A percentile compares a stretch with the other conserved stretches of the same genome.
Conservation (phyloP, 352 stramenopile species). For the Globisporangium camurandrum region DNA sequence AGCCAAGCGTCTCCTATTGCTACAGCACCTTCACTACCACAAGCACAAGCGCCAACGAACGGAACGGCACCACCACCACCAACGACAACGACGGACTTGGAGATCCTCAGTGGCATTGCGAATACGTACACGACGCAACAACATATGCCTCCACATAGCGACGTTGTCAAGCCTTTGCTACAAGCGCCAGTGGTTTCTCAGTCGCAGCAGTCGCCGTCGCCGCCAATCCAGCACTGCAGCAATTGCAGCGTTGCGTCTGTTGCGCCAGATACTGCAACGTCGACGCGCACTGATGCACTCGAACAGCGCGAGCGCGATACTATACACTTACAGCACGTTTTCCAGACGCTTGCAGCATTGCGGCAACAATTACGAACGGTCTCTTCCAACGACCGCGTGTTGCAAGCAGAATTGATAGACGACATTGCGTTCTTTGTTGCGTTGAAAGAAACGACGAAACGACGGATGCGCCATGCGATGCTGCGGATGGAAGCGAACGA, state of each 20-base stretch:
- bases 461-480: constrained; percentile 56
- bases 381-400: too few relatives aligned
- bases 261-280: constrained; percentile 57
- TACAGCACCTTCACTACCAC: too few relatives aligned
- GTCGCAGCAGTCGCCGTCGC: not conserved
- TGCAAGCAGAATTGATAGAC: constrained; percentile 52
- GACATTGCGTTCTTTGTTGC: constrained; percentile 67
- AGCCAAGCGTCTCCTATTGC: constrained; percentile 20
- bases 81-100: constrained; percentile 38
- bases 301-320: constrained; percentile 66
- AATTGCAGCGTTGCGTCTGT: constrained; percentile 58
- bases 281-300: constrained; percentile 32
- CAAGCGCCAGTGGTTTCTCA: too few relatives aligned
- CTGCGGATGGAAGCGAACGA: constrained; percentile 10
- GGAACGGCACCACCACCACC: not conserved
- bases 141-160: too few relatives aligned
- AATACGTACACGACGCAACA: constrained; percentile 77
- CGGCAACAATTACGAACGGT: constrained; percentile 25
- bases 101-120: constrained; percentile 80
- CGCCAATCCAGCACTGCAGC: constrained; percentile 31
- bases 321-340: constrained; percentile 49
- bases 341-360: constrained; percentile 38
- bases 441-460: constrained; percentile 64
- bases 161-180: too few relatives aligned
- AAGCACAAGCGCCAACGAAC: too few relatives aligned